A percentile compares a stretch with the other conserved stretches of the same genome.
These are phyloP conservation scores for Penicillium cinerascens DNA, from an alignment of 495 filamentous ascomycete genomes.

Conservation along the genomic window DNA sequence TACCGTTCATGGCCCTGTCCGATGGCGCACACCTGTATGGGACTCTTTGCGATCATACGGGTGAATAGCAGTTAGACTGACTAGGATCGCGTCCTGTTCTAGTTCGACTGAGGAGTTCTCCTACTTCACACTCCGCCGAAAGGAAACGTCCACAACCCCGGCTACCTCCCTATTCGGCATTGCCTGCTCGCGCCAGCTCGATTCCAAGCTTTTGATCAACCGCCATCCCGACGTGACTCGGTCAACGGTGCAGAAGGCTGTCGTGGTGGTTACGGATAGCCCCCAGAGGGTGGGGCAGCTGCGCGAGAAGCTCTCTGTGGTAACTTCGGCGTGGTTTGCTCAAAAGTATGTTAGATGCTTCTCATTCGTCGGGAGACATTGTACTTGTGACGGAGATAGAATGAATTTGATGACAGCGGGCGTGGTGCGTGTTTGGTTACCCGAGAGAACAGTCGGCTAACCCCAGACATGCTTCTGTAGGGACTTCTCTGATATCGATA, in stretches of 20 bases:
- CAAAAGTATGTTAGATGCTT: constrained; percentile 66
- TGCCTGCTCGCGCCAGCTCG: constrained; percentile 88
- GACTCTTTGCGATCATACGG: not conserved
- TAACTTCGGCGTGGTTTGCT: constrained; percentile 94
- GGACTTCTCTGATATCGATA: constrained; percentile 70
- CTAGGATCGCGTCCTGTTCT: not conserved
- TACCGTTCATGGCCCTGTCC: constrained; percentile 97
- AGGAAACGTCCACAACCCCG: constrained; percentile 52
- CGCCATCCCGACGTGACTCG: constrained; percentile 86
- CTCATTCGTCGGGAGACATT: not conserved
- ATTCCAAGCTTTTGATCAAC: constrained; percentile 69
- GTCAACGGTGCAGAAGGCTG: constrained; percentile 95
- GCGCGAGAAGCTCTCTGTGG: constrained; percentile 78
- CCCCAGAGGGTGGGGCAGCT: constrained; percentile 77
- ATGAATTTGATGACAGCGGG: not conserved
- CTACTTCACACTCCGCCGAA: constrained; percentile 88
- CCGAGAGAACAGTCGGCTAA: constrained; percentile 14
- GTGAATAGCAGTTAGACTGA: not conserved
- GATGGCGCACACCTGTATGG: constrained; percentile 91
- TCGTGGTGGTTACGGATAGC: constrained; percentile 92
- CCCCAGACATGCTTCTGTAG: constrained; percentile 31
- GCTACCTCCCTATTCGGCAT: constrained; percentile 93
- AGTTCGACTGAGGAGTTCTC: constrained; percentile 93
- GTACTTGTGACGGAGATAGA: not conserved
- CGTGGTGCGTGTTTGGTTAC: not conserved